Percentiles rank a stretch among this genome's conserved stretches.
Conservation (phyloP, 106 monocot species). For the Dendrobium nobile region DNA sequence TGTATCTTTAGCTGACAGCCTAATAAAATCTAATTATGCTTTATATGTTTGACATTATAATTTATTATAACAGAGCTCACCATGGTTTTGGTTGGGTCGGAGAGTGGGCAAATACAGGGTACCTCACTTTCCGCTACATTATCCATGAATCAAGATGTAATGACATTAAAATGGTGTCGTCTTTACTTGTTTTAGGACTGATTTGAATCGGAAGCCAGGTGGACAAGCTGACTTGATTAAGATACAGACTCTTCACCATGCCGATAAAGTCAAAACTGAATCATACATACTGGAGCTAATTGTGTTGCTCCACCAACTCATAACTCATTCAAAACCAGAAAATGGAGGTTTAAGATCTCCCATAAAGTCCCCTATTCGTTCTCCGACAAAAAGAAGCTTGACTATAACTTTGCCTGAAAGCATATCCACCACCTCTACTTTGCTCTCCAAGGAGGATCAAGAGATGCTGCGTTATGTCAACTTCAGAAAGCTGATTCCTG, state of each 20-base stretch:
- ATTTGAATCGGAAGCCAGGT: constrained; percentile 44
- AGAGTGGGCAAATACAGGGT: constrained; percentile 98
- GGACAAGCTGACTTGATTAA: constrained; percentile 50
- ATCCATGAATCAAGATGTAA: neutral
- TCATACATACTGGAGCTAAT: constrained; percentile 76
- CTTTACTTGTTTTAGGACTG: constrained; percentile 41
- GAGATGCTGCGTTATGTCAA: constrained; percentile 74
- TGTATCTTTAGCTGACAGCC: neutral
- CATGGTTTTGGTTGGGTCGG: constrained; percentile 99
- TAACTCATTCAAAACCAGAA: constrained; percentile 41
- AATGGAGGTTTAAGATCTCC: constrained; percentile 78
- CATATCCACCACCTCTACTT: constrained; percentile 13
- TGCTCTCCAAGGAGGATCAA: constrained; percentile 71
- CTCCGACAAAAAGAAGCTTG: constrained; percentile 36
- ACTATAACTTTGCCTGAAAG: constrained; percentile 5
- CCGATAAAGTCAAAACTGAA: constrained; percentile 82
- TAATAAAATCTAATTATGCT: neutral
- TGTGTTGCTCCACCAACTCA: constrained; percentile 91
- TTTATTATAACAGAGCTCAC: constrained; percentile 58
- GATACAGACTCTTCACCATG: constrained; percentile 90
- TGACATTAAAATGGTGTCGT: neutral
- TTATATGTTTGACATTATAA: neutral
- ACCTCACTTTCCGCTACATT: constrained; percentile 6
- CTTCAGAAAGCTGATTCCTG: constrained; percentile 57
- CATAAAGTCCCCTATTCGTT: constrained; percentile 77